phyloP scores from a whole-genome alignment of 345 rosid genomes.

The Pistacia integerrima region DNA sequence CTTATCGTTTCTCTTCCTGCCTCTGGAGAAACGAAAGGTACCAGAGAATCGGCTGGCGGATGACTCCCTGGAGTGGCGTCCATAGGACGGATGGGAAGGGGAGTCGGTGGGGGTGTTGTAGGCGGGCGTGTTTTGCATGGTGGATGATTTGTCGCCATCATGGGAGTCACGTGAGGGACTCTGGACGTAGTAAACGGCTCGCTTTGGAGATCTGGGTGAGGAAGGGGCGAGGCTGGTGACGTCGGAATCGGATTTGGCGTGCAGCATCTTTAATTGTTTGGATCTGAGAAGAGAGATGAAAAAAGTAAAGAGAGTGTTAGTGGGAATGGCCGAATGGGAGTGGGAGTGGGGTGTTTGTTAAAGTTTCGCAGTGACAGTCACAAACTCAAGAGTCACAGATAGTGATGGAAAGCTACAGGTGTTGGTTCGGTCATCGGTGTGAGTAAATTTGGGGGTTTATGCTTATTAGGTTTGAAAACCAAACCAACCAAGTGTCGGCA shows the following conservation, averaged over 20 bases:
- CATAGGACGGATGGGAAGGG: constrained; percentile 73
- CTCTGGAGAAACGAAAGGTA: constrained; percentile 44
- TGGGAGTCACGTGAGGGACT: constrained; percentile 87
- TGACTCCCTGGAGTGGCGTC: constrained; percentile 61
- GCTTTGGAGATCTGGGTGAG: constrained; percentile 75
- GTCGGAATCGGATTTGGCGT: constrained; percentile 71
- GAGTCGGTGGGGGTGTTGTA: constrained; percentile 70
- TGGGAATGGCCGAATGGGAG: neutral
- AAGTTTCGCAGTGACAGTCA: neutral
- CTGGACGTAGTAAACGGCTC: constrained; percentile 66
- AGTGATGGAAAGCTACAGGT: constrained; percentile 12
- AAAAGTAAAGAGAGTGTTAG: no score
- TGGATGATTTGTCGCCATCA: constrained; percentile 80
- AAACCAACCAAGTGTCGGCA: constrained; percentile 11
- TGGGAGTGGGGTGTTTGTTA: neutral
- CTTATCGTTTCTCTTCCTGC: constrained; percentile 57
- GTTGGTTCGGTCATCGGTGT: constrained; percentile 25
- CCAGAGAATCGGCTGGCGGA: constrained; percentile 70
- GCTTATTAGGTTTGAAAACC: neutral
- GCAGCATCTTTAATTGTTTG: constrained; percentile 34
- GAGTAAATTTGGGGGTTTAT: neutral
- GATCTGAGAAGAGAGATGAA: no score
- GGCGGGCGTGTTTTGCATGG: constrained; percentile 59
- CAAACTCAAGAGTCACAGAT: neutral
- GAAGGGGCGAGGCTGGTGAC: constrained; percentile 69